These are phyloP conservation scores for Arctium lappa DNA, from an alignment of 129 eudicot genomes.

Conservation along the genomic window DNA sequence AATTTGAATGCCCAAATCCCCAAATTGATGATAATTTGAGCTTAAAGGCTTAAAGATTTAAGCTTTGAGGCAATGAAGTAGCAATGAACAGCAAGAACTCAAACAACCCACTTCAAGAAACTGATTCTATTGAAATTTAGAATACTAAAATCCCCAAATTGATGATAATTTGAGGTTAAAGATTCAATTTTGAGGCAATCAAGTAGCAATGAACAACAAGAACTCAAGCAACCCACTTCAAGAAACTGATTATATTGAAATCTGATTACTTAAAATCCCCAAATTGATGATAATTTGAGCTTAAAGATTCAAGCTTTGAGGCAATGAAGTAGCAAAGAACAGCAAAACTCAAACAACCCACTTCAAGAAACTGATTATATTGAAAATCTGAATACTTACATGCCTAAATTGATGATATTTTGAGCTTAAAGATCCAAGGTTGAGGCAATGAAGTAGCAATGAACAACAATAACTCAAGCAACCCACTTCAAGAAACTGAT, in stretches of 20 bases:
- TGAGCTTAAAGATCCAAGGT: constrained; percentile 6
- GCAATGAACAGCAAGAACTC: not conserved
- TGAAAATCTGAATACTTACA: not conserved
- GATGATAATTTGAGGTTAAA: not conserved
- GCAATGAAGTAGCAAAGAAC: not conserved
- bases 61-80: constrained; percentile 4
- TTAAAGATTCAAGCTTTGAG: constrained; percentile 24
- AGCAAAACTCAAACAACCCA: not conserved
- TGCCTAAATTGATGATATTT: constrained; percentile 8
- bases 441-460: not conserved
- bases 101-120: constrained; percentile 6
- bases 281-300: not conserved
- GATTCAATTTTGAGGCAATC: constrained; percentile 8
- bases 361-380: not conserved
- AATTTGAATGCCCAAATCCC: not conserved
- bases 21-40: constrained; percentile 7
- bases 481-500: not conserved
- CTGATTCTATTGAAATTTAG: not conserved
- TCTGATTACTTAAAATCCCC: not conserved
- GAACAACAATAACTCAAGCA: not conserved
- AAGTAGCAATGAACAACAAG: not conserved
- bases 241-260: not conserved
- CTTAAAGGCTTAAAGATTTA: constrained; percentile 21
- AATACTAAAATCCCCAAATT: constrained; percentile 9
- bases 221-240: not conserved